Conservation (phyloP, 2,329 filamentous ascomycete species). For the Trichoderma gracile region DNA sequence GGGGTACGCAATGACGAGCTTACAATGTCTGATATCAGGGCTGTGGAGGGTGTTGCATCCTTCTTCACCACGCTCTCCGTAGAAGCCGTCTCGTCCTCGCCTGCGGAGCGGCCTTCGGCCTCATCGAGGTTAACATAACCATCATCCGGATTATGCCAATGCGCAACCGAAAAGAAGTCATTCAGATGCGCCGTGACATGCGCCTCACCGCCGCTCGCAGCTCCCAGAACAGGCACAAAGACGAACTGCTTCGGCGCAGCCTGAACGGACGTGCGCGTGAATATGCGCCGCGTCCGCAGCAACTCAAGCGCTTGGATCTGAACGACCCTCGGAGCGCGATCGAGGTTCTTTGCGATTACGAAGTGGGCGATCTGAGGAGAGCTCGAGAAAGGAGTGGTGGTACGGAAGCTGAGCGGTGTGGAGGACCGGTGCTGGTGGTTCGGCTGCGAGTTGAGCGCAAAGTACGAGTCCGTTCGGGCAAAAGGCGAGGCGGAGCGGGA, state of each 20-base stretch:
- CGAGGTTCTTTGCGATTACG: conserved; percentile 77
- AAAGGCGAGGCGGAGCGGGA: conserved; percentile 33
- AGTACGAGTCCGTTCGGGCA: conserved; percentile 37
- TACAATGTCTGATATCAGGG: conserved; percentile 49
- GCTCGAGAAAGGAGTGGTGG: conserved; percentile 31
- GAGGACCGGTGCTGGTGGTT: conserved; percentile 32
- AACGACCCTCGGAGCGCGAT: conserved; percentile 69
- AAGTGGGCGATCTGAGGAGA: conserved; percentile 69
- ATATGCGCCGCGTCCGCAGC: conserved; percentile 75
- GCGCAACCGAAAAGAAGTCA: conserved; percentile 84
- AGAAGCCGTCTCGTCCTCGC: conserved; percentile 40
- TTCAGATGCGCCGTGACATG: conserved; percentile 64
- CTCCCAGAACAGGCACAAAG: conserved; percentile 70
- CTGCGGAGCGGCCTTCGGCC: conserved; percentile 33
- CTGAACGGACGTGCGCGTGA: conserved; percentile 72
- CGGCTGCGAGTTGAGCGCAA: conserved; percentile 38
- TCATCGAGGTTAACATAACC: conserved; percentile 77
- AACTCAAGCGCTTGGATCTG: conserved; percentile 82
- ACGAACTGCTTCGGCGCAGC: conserved; percentile 76
- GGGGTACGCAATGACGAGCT: conserved; percentile 18
- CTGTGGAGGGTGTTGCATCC: conserved; percentile 30
- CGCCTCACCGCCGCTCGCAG: conserved; percentile 48
- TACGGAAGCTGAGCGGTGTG: conserved; percentile 34
- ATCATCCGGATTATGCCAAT: conserved; percentile 73
- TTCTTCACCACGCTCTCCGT: conserved; percentile 50